phyloP scores from a whole-genome alignment of 1,284 basidiomycete genomes.

The Apiotrichum akiyoshidainum region DNA sequence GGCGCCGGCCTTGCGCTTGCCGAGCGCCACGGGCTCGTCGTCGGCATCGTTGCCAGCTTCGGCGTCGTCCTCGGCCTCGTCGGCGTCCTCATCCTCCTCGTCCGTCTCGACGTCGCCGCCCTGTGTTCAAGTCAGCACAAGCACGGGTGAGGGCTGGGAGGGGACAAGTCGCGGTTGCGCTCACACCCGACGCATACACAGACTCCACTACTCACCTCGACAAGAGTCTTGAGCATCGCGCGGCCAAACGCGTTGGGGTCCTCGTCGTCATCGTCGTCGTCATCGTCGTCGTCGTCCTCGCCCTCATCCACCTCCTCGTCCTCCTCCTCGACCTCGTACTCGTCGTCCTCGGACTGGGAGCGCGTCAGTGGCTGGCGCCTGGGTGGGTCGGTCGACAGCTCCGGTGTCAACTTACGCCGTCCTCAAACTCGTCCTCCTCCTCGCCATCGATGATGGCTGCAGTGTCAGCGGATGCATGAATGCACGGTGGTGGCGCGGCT shows the following conservation, averaged over 20 bases:
- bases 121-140: not conserved
- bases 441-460: slow-evolving; percentile 2
- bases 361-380: not conserved
- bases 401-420: not conserved
- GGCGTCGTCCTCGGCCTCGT: slow-evolving; percentile 2
- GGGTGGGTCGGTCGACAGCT: not conserved
- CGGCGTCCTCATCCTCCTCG: slow-evolving; percentile 10
- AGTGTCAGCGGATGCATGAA: too few relatives aligned
- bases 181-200: too few relatives aligned
- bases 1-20: slow-evolving; percentile 24
- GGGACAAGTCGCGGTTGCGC: too few relatives aligned
- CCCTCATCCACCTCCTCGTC: slow-evolving; percentile 15
- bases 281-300: slow-evolving; percentile 13
- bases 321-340: slow-evolving; percentile 21
- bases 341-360: slow-evolving; percentile 11
- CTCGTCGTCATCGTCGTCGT: slow-evolving; percentile 17
- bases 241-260: slow-evolving; percentile 22
- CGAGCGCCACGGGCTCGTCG: slow-evolving; percentile 4
- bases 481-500: too few relatives aligned
- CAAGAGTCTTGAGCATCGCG: slow-evolving; percentile 17
- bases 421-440: slow-evolving; percentile 4
- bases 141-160: too few relatives aligned
- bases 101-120: slow-evolving; percentile 12
- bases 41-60: not conserved
- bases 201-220: slow-evolving; percentile 14